Evolutionary conservation across 306 rosid genomes (phyloP), one percentile per base, ranked within the genome.

Genomic region (Trifolium repens): DNA sequence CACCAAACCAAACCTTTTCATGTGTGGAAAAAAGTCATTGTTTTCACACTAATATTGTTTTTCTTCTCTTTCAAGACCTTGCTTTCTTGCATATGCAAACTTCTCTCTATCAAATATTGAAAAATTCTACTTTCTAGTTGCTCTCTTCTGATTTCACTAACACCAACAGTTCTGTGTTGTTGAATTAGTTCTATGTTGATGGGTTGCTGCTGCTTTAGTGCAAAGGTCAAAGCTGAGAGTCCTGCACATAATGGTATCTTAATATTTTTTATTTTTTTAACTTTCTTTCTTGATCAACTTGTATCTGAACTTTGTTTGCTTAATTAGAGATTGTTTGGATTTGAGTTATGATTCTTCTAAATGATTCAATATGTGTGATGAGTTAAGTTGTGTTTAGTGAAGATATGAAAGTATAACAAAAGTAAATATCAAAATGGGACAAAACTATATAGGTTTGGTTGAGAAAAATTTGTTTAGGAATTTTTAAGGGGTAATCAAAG

Each of bases 141-240:
- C 15, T 46, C n/a, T 15, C 40, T 76, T 24, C 67, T 62, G 43
- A 13, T 40, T 62, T 17, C 70, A 61, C 78, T 77, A 67, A 43
- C 5, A 64, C 22, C 15, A 67, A 67, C 9, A 65, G 3, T 63
- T 78, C 24, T 54, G 54, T 59, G 71, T 74, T 49, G 11, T 16
- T 50, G 10, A 46, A 13, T 37, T 46, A 68, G 75, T 76, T 83
- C 63, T 74, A 53, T 67, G 50, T 8, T 79, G 59, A 94, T 91
- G 98, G 98, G 98, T 80, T 88, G 94, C 67, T 88, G 94, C 67
- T 91, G 91, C 86, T 80, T 84, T 3, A 90, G 97, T 86, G 84
- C 88, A 40, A 87, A 78, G 82, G 88, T 94, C 83, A 94, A 94
- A 86, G 98, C 97, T 75, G 96, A 90, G 70, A 94, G 94, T 84